Percentiles rank a stretch among this genome's conserved stretches.
These are phyloP conservation scores for Starmera pachycereana DNA, from an alignment of 805 yeast species.

Conservation along the genomic window DNA sequence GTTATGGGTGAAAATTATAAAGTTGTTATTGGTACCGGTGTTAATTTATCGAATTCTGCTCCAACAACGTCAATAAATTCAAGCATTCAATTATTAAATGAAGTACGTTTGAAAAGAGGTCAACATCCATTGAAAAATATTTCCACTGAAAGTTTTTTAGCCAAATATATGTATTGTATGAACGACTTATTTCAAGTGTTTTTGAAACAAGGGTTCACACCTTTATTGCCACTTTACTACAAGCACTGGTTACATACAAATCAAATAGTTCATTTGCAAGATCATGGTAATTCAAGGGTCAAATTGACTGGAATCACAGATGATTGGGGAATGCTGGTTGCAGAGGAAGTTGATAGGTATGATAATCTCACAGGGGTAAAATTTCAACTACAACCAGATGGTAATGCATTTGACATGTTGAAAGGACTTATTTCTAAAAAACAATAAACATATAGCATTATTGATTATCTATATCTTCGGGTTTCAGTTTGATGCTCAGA, in stretches of 20 bases:
- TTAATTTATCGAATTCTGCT: slow-evolving; percentile 73
- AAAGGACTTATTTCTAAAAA: slow-evolving; percentile 72
- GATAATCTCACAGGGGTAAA: slow-evolving; percentile 40
- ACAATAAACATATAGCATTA: not conserved
- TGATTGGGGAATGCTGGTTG: slow-evolving; percentile 78
- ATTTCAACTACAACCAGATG: slow-evolving; percentile 87
- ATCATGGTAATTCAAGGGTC: slow-evolving; percentile 43
- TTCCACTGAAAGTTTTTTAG: slow-evolving; percentile 43
- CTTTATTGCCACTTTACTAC: slow-evolving; percentile 65
- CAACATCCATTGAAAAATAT: slow-evolving; percentile 16
- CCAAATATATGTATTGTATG: slow-evolving; percentile 55
- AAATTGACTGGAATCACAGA: slow-evolving; percentile 69
- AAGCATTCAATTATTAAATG: slow-evolving; percentile 54
- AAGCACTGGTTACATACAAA: slow-evolving; percentile 75
- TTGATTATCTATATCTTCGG: no score
- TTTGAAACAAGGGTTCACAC: slow-evolving; percentile 50
- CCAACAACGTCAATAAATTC: slow-evolving; percentile 86
- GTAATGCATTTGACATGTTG: slow-evolving; percentile 93
- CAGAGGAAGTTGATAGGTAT: slow-evolving; percentile 46
- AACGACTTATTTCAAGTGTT: slow-evolving; percentile 54
- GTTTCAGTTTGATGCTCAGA: no score
- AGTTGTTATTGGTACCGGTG: slow-evolving; percentile 77
- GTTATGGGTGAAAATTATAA: slow-evolving; percentile 48
- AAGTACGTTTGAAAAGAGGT: slow-evolving; percentile 33
- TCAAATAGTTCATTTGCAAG: slow-evolving; percentile 63